A percentile compares a stretch with the other conserved stretches of the same genome.
Conservation (phyloP, 805 yeast species). For the Lipomyces starkeyi region DNA sequence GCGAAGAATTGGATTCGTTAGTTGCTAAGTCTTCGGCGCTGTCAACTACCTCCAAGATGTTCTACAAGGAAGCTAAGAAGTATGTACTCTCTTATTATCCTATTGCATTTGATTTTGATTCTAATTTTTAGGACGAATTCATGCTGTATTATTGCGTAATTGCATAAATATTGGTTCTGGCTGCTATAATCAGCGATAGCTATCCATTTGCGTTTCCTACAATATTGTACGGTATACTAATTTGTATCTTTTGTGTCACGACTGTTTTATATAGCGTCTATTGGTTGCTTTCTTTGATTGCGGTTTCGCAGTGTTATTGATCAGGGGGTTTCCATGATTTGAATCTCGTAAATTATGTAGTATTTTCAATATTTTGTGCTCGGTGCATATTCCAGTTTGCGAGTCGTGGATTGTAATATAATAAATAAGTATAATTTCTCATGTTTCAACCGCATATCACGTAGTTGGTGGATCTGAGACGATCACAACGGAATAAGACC, state of each 20-base stretch:
- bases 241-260: not conserved
- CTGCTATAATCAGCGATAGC: not conserved
- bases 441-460: not conserved
- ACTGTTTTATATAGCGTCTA: constrained; percentile 9
- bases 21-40: constrained; percentile 96
- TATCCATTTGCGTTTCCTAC: not conserved
- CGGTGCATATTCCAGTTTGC: not conserved
- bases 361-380: constrained; percentile 1
- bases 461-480: not conserved
- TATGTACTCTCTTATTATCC: constrained; percentile 24
- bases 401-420: constrained; percentile 1
- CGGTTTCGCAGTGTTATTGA: not conserved
- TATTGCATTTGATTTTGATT: not conserved
- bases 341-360: constrained; percentile 1
- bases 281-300: constrained; percentile 7
- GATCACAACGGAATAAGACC: no score
- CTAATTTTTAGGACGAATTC: constrained; percentile 61
- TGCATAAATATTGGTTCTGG: not conserved
- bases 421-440: not conserved
- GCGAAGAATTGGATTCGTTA: constrained; percentile 90
- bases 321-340: not conserved
- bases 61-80: constrained; percentile 96
- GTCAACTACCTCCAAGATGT: constrained; percentile 86
- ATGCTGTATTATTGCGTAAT: constrained; percentile 77
- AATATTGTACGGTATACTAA: not conserved